Base-by-base conservation (phyloP, 225 moss, liverwort and hornwort species). In the Rhytidiadelphus loreus region DNA sequence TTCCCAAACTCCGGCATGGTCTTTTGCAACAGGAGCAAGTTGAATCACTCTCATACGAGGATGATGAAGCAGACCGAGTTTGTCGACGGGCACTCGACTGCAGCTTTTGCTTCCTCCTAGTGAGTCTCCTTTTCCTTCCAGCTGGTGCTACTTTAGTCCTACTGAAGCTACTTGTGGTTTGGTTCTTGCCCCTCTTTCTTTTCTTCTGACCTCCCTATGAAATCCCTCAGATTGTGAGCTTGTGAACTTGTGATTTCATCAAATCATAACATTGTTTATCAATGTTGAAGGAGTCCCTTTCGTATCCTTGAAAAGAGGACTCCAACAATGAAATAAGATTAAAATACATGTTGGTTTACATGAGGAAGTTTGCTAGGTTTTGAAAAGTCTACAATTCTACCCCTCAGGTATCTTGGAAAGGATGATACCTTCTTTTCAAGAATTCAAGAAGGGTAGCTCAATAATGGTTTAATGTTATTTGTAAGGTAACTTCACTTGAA, bases 331-430 rank as follows among this genome's bases (percentile, higher is more conserved):
- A 53, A 53, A 35, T 35, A 53, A 55, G 6, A 77, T 37, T 37
- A 37, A 77, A 56, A 56, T 16, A 77, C 9, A 25, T 77, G 3
- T 56, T 77, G 14, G 3, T 55, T n/a, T 56, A 10, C 5, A 56
- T 7, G 9, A 56, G 0, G 26, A 78, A 17, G 4, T 56, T 0
- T 56, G 0, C 9, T 37, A 77, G 16, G 12, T 77, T 53, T n/a
- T 77, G 16, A 37, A 1, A 37, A 55, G 24, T 77, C 3, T 77
- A 55, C 15, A 55, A 77, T 1, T 37, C 2, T 37, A 37, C 0
- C 6, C 0, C 0, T 22, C 0, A 28, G 0, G 13, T 20, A 35
- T 21, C 1, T 1, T 0, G 0, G 4, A 75, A 75, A 20, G 1
- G 29, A 46, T 50, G 19, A 74, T 32, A 50, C 20, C 11, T 35